Conservation (phyloP, 768 basidiomycete genomes). For the Mycena latifolia region DNA sequence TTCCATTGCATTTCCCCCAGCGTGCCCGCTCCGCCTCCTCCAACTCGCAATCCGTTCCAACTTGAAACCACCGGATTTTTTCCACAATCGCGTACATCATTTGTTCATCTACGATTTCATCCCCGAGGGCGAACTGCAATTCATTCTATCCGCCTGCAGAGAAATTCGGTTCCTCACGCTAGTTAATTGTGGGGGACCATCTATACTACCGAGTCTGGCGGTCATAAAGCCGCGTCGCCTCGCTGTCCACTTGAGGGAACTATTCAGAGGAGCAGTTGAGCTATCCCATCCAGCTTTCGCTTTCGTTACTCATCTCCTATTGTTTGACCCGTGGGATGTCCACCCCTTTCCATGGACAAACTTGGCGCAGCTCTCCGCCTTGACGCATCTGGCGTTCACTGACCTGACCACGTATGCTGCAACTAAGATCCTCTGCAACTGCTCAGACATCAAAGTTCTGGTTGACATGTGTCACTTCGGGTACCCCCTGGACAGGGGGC, state of each 20-base stretch:
- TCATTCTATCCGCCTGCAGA: background rate
- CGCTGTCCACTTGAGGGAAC: background rate
- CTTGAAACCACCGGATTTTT: no score
- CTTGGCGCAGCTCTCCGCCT: conserved; percentile 1
- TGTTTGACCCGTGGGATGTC: background rate
- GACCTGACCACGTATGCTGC: no score
- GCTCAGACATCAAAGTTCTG: no score
- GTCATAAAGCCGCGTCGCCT: background rate
- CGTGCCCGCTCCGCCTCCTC: no score
- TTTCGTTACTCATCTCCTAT: conserved; percentile 5
- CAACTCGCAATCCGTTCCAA: no score
- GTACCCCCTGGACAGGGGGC: no score
- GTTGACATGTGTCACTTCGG: no score
- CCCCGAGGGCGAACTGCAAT: background rate
- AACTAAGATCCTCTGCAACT: no score
- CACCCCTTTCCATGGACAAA: background rate
- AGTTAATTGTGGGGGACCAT: background rate
- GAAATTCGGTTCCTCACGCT: background rate
- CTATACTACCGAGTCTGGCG: background rate
- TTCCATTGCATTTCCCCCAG: no score
- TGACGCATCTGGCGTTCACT: no score
- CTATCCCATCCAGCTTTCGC: background rate
- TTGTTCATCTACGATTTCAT: no score
- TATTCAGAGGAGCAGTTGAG: background rate
- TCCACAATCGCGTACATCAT: no score